Percentiles rank a stretch among this genome's conserved stretches.
Conservation (phyloP, 176 grass and related monocot genomes). For the Phyllostachys edulis region DNA sequence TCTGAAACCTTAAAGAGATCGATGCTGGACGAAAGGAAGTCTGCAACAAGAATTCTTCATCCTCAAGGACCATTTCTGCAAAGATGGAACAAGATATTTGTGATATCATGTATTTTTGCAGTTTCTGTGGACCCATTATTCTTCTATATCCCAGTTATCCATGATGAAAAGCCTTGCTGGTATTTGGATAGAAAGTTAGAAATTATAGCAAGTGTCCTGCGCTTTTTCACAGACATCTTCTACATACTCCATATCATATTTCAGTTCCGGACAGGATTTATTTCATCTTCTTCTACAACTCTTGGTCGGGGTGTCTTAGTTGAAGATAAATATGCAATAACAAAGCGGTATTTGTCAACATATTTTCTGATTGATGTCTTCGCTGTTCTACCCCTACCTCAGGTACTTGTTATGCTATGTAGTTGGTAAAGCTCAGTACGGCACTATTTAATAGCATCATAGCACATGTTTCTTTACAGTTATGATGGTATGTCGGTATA, state of each 20-base stretch:
- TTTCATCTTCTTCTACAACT: conserved; percentile 67
- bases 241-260: conserved; percentile 90
- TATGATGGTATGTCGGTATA: neutral
- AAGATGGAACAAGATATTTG: conserved; percentile 94
- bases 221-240: conserved; percentile 82
- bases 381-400: conserved; percentile 82
- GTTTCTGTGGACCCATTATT: conserved; percentile 88
- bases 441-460: conserved; percentile 11
- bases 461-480: neutral
- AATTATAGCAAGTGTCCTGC: conserved; percentile 66
- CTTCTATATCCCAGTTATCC: conserved; percentile 82
- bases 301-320: conserved; percentile 76
- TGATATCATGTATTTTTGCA: conserved; percentile 86
- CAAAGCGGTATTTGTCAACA: conserved; percentile 66
- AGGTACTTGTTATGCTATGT: conserved; percentile 47
- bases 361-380: conserved; percentile 86
- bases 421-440: neutral
- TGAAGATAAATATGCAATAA: conserved; percentile 58
- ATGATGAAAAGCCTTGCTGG: conserved; percentile 47
- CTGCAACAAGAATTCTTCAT: conserved; percentile 51
- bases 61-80: conserved; percentile 91
- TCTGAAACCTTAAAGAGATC: conserved; percentile 46
- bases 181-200: conserved; percentile 70
- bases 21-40: conserved; percentile 36
- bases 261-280: conserved; percentile 87